Conservation (phyloP, 352 stramenopile species). For the Aphanomyces cochlioides region DNA sequence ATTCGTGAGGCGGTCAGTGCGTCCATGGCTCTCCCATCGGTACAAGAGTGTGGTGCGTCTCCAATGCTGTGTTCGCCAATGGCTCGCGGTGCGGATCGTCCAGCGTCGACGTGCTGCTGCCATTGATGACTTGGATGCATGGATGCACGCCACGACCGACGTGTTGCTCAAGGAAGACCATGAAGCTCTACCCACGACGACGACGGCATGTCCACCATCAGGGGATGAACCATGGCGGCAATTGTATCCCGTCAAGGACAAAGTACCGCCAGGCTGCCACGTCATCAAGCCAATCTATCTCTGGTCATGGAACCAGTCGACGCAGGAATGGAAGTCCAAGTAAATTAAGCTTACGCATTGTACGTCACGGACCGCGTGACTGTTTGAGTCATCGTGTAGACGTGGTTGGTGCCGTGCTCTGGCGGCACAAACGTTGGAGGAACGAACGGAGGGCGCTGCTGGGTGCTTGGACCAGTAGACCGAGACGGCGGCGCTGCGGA, state of each 20-base stretch:
- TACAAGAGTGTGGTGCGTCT: background rate
- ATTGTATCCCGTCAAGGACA: background rate
- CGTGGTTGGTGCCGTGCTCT: conserved; percentile 14
- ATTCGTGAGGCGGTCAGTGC: too few species aligned
- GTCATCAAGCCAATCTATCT: background rate
- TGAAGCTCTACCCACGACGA: too few species aligned
- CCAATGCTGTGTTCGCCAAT: background rate
- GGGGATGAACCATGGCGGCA: background rate
- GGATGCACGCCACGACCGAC: background rate
- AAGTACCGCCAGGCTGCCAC: background rate
- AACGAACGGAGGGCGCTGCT: too few species aligned
- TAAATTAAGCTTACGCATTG: conserved; percentile 17
- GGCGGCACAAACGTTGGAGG: conserved; percentile 12
- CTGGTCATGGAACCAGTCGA: background rate
- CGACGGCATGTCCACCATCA: too few species aligned
- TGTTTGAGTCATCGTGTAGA: conserved; percentile 27
- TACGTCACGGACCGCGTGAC: conserved; percentile 27
- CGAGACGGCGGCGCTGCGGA: too few species aligned
- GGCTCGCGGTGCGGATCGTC: background rate
- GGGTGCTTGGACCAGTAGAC: too few species aligned
- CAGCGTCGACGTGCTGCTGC: background rate
- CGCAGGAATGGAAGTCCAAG: background rate
- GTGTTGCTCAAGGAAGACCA: too few species aligned
- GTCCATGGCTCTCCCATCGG: background rate
- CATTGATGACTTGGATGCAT: background rate